Percentiles rank a stretch among this genome's conserved stretches.
These are phyloP conservation scores for Bidens hawaiensis DNA, from an alignment of 140 eudicot species.

Conservation along the genomic window DNA sequence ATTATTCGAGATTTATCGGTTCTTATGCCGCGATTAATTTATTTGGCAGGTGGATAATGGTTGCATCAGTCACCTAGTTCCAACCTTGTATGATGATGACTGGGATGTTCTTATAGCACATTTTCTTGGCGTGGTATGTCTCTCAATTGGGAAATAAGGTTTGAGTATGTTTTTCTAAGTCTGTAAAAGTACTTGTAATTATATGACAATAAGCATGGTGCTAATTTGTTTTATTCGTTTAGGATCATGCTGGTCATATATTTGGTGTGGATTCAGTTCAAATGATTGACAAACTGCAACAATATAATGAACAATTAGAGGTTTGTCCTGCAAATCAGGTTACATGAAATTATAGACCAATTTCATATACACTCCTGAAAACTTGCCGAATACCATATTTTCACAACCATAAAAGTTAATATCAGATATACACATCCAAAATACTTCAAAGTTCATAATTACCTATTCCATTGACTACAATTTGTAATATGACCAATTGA, in stretches of 20 bases:
- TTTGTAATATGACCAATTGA: background rate
- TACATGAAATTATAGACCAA: background rate
- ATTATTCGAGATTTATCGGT: too few species aligned
- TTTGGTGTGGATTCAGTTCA: constrained; percentile 86
- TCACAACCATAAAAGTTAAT: background rate
- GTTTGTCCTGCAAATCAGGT: constrained; percentile 29
- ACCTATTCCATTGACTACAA: background rate
- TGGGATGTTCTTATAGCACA: constrained; percentile 99
- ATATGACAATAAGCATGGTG: background rate
- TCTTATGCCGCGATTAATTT: constrained; percentile 4
- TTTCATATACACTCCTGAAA: background rate
- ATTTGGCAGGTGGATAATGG: constrained; percentile 86
- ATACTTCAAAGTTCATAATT: too few species aligned
- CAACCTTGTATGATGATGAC: constrained; percentile 61
- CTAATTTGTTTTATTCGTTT: constrained; percentile 18
- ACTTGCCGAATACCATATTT: background rate
- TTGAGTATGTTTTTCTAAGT: constrained; percentile 24
- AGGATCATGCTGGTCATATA: constrained; percentile 99
- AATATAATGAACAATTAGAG: constrained; percentile 75
- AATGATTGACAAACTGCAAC: constrained; percentile 86
- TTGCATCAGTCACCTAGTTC: constrained; percentile 71
- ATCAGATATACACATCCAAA: background rate
- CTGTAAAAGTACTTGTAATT: background rate
- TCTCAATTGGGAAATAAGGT: constrained; percentile 19
- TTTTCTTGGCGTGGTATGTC: constrained; percentile 98